Conservation (phyloP, 2,329 filamentous ascomycete species). For the Alternaria gaisen region DNA sequence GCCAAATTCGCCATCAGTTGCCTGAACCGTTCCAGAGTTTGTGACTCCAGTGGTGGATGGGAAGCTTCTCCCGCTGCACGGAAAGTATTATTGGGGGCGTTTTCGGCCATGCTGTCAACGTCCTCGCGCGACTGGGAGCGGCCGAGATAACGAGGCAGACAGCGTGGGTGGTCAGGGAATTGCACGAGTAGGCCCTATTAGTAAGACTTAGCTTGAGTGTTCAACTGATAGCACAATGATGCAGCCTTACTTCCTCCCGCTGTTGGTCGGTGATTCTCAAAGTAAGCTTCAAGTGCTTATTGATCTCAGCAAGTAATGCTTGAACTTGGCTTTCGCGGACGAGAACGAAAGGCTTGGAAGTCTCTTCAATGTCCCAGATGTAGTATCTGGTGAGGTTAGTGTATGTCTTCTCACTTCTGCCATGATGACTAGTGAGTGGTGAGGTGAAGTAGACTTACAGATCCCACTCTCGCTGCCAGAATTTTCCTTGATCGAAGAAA, state of each 20-base stretch:
- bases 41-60: constrained; percentile 42
- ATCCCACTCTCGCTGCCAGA: constrained; percentile 74
- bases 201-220: background rate
- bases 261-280: constrained; percentile 67
- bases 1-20: constrained; percentile 63
- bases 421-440: background rate
- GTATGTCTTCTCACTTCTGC: background rate
- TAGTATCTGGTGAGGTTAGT: constrained; percentile 66
- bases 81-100: constrained; percentile 26
- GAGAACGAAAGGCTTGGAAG: constrained; percentile 68
- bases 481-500: constrained; percentile 67
- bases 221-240: background rate
- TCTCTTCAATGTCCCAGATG: constrained; percentile 59
- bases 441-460: constrained; percentile 67
- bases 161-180: constrained; percentile 69
- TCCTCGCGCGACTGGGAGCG: constrained; percentile 59
- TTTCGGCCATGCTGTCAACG: constrained; percentile 50
- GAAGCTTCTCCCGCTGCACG: constrained; percentile 29
- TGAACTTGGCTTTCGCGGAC: constrained; percentile 73
- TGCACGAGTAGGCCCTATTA: constrained; percentile 63
- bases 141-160: constrained; percentile 74
- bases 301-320: constrained; percentile 71
- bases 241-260: constrained; percentile 48
- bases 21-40: constrained; percentile 60
- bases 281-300: constrained; percentile 60